Evolutionary conservation across 108 stramenopile species (phyloP).

Genomic region (Asterionellopsis glacialis): DNA sequence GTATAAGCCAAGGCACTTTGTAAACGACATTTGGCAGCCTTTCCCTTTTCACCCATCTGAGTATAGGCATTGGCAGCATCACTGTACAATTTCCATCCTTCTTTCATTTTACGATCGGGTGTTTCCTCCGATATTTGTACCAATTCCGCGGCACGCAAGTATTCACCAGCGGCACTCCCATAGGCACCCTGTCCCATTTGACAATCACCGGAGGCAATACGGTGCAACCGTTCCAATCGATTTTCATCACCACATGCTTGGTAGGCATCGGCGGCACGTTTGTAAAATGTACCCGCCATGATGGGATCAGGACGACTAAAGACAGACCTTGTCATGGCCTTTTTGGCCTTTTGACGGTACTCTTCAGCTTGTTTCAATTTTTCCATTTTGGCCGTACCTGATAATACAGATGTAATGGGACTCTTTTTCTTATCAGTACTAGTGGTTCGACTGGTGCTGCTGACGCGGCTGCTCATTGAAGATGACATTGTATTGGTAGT

Average conservation of each 20-base stretch:
- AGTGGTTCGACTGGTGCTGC: too few relatives aligned
- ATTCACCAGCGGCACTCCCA: conserved; percentile 74
- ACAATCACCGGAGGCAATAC: conserved; percentile 68
- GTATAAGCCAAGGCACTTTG: conserved; percentile 58
- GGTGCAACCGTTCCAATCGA: conserved; percentile 63
- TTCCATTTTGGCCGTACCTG: conserved; percentile 53
- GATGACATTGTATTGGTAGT: not conserved
- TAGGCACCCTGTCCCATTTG: conserved; percentile 59
- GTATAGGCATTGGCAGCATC: conserved; percentile 68
- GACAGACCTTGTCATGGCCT: conserved; percentile 66
- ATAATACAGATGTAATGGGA: conserved; percentile 13
- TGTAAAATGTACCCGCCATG: conserved; percentile 69
- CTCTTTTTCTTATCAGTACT: too few relatives aligned
- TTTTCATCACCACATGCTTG: conserved; percentile 51
- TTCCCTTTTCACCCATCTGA: conserved; percentile 61
- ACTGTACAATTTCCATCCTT: conserved; percentile 49
- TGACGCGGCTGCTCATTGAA: not conserved
- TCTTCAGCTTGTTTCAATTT: conserved; percentile 81
- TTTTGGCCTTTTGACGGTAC: conserved; percentile 70
- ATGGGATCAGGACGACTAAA: conserved; percentile 74
- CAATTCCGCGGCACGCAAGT: conserved; percentile 74
- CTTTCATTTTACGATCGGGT: conserved; percentile 40
- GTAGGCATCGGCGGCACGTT: conserved; percentile 85
- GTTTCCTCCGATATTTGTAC: conserved; percentile 24
- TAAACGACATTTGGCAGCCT: conserved; percentile 47